Percentiles rank a stretch among this genome's conserved stretches.
Evolutionary conservation across 768 basidiomycete species (phyloP).

Genomic region (Hydnum rufescens): DNA sequence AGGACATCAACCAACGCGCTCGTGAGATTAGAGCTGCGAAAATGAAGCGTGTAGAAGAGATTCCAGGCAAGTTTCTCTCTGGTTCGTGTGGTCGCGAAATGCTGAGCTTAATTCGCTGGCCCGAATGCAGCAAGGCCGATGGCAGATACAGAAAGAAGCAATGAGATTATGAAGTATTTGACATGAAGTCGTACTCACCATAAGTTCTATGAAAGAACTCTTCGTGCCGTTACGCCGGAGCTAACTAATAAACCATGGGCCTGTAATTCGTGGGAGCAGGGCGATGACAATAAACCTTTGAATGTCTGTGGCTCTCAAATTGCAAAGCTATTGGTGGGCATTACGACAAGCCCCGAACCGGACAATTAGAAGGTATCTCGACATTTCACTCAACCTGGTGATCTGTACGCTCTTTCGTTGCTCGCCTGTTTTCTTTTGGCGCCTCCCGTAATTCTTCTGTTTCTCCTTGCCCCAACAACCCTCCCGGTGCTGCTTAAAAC

Average conservation of each 20-base stretch:
- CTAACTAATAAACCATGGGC: too few species aligned
- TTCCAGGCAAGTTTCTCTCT: slow-evolving; percentile 24
- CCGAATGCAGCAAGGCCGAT: neutral
- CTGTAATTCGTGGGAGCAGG: neutral
- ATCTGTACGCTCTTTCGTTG: neutral
- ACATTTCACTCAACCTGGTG: neutral
- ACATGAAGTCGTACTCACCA: too few species aligned
- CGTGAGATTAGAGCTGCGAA: slow-evolving; percentile 53
- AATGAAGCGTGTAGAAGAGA: slow-evolving; percentile 37
- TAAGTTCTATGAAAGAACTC: too few species aligned
- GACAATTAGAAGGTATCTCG: neutral
- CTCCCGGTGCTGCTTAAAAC: neutral
- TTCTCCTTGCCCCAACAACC: neutral
- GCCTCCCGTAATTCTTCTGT: neutral
- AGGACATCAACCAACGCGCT: slow-evolving; percentile 54
- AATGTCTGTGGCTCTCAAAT: neutral
- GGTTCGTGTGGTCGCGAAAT: neutral
- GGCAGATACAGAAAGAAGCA: neutral
- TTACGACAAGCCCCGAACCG: neutral
- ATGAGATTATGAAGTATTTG: too few species aligned
- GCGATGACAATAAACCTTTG: neutral
- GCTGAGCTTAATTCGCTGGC: neutral
- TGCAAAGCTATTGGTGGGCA: neutral
- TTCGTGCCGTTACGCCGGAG: too few species aligned
- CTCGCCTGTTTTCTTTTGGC: neutral